Evolutionary conservation across 257 asterid species (phyloP), one percentile per base, ranked within the genome.

Genomic region (Nicotiana obtusifolia): DNA sequence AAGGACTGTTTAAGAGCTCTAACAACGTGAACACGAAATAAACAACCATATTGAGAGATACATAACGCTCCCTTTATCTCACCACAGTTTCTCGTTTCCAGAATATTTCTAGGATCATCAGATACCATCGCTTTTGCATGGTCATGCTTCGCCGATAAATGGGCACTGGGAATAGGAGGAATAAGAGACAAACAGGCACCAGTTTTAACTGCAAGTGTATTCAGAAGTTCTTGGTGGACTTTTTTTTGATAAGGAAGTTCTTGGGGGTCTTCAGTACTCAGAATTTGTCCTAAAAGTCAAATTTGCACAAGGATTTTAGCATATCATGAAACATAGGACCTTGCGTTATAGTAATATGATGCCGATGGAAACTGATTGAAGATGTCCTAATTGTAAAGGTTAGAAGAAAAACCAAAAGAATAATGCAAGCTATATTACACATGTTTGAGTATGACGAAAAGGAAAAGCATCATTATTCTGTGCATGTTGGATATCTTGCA

Each of bases 161-260:
- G 76, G 81, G 59, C 7, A 82, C 87, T 69, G n/a, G 91, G 88
- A 85, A 93, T 92, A 76, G 84, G 76, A 71, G 97, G 94, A 84
- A 95, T 89, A 81, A 95, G 92, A 49, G 92, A 95, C 83, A 95
- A 82, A 11, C 83, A 92, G 82, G 97, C 88, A 76, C 86, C 89
- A 76, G 97, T 86, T 89, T 95, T 95, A 65, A 87, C 91, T 26
- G 98, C 99, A 71, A 95, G 90, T n/a, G 82, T 85, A 88, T 86
- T 83, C 96, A 95, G 88, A 83, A 90, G 89, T 81, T 92, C 96
- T 69, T 91, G 97, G 84, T 95, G 97, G 17, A 52, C 56, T 3
- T 52, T 14, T 11, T 52, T 52, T 52, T 52, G 14, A 35, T 13
- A 52, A 52, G 56, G 56, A 52, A 52, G 56, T 52, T 52, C 57